These are phyloP conservation scores for Aspergillus mulundensis DNA, from an alignment of 495 filamentous ascomycete genomes.

Conservation along the genomic window DNA sequence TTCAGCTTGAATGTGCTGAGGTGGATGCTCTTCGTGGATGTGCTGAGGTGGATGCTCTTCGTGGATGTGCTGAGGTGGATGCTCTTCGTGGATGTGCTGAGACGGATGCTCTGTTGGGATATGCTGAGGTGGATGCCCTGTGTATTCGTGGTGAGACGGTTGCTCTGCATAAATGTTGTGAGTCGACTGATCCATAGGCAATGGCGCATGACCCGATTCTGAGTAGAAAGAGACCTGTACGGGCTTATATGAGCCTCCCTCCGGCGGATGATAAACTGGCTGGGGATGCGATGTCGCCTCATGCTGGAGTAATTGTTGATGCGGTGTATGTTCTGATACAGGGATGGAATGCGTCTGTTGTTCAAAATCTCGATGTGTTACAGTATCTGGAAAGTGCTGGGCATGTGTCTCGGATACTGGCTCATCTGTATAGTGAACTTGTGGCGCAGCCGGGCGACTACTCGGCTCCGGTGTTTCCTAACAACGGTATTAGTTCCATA, in stretches of 20 bases:
- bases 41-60: no score
- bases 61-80: no score
- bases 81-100: no score
- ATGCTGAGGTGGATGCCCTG: no score
- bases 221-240: neutral
- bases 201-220: neutral
- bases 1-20: no score
- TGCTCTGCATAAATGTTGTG: no score
- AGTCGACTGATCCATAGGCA: no score
- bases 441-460: neutral
- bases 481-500: slow-evolving; percentile 14
- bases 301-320: neutral
- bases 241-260: neutral
- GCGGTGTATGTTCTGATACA: neutral
- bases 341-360: neutral
- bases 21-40: no score
- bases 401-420: neutral
- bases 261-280: slow-evolving; percentile 1
- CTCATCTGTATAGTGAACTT: neutral
- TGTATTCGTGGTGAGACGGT: no score
- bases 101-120: no score
- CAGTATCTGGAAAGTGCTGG: neutral
- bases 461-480: slow-evolving; percentile 16
- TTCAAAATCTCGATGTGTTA: neutral
- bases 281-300: neutral